phyloP scores from a whole-genome alignment of 192 early-diverging fungal species.

The Coemansia aciculifera region DNA sequence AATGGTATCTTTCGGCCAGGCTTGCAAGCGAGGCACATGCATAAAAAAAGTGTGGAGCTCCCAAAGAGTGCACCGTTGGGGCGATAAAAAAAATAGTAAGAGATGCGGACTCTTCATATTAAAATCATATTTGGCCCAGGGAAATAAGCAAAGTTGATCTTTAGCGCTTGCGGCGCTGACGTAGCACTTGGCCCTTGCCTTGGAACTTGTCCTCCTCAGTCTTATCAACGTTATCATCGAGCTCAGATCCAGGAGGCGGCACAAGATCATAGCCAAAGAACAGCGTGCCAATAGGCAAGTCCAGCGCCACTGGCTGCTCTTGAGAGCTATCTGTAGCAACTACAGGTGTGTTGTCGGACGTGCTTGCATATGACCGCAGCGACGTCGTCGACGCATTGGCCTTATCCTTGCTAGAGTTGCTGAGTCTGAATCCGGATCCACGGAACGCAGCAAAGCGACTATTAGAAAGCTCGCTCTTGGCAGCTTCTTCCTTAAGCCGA shows the following conservation, averaged over 20 bases:
- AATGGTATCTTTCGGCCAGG: neutral
- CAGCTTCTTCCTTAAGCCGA: slow-evolving; percentile 24
- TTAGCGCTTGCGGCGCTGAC: slow-evolving; percentile 50
- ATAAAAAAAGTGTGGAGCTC: neutral
- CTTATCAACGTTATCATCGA: neutral
- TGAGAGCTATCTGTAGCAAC: neutral
- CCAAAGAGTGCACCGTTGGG: neutral
- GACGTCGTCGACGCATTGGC: neutral
- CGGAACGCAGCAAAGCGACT: slow-evolving; percentile 21
- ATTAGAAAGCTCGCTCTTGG: slow-evolving; percentile 23
- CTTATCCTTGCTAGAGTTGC: slow-evolving; percentile 1
- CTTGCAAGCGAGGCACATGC: neutral
- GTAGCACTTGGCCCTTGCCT: slow-evolving; percentile 40
- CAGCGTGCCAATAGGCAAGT: slow-evolving; percentile 81
- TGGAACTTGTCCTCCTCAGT: slow-evolving; percentile 19
- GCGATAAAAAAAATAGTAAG: too few species aligned
- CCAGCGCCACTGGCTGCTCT: slow-evolving; percentile 65
- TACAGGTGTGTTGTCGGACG: neutral
- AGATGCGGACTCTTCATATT: neutral
- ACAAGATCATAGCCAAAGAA: slow-evolving; percentile 87
- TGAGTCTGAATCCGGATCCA: slow-evolving; percentile 17
- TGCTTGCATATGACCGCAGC: slow-evolving; percentile 33
- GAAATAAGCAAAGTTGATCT: neutral
- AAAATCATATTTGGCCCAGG: neutral
- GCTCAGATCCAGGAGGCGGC: slow-evolving; percentile 56